Evolutionary conservation across 1,284 basidiomycete species (phyloP), one percentile per base, ranked within the genome.

Genomic region (Wolfiporia cocos): DNA sequence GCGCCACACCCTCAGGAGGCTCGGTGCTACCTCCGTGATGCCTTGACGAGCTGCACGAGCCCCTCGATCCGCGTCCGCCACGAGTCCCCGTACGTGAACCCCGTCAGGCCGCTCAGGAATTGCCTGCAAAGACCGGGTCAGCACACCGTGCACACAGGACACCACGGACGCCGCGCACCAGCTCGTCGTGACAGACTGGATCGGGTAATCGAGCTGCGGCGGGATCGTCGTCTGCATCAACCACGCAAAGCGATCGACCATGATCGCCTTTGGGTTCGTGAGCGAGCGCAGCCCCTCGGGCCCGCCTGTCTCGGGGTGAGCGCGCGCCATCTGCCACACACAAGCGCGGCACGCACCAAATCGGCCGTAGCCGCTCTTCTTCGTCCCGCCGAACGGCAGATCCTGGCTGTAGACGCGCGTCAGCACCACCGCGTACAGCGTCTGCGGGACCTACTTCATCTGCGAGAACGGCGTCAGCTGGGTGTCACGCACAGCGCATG

Each of bases 371-470:
- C 93, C 93, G 42, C 86, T 90, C 33, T 76, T 74, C 64, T 97
- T 98, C 38, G 79, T 76, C 24, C 93, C 94, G 24, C 94, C 94
- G 48, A 98, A 98, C 3, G 94, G 93, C 53, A 96, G 72, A 56
- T 91, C 87, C 72, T 97, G 94, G 61, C 91, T 95, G 51, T 61
- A 54, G 26, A 41, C 17, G 32, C 35, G 34, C 30, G 22, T 24
- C 29, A 3, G 19, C n/a, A 17, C n/a, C n/a, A n/a, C n/a, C n/a
- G n/a, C n/a, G n/a, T n/a, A n/a, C n/a, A n/a, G n/a, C n/a, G n/a
- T n/a, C n/a, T n/a, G n/a, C 10, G 33, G 15, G 17, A 66, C 78
- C 50, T 62, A 84, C 80, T 84, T 83, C 51, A 84, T 59, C 82
- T 84, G 37, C 18, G 19, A 22, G 26, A 11, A 29, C 24, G 3